A percentile compares a stretch with the other conserved stretches of the same genome.
These are phyloP conservation scores for Closterium sp. DNA, from an alignment of 139 green algal species.

Conservation along the genomic window DNA sequence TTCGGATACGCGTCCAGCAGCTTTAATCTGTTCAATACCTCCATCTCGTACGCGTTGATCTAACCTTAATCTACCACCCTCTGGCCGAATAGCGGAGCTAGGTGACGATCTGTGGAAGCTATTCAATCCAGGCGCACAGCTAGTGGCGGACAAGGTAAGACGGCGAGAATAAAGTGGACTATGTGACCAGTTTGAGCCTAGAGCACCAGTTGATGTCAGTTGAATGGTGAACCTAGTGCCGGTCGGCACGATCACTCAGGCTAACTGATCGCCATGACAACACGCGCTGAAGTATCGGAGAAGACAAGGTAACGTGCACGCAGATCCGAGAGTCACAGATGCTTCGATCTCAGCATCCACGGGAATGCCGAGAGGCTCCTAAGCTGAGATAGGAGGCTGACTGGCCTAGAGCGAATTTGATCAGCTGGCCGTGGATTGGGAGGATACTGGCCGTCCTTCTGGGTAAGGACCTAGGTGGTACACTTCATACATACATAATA, in stretches of 20 bases:
- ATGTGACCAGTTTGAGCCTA: neutral
- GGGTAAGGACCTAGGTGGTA: too few species aligned
- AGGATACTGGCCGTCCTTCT: neutral
- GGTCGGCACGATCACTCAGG: neutral
- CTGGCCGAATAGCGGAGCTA: neutral
- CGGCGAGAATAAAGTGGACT: neutral
- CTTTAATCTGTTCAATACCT: slow-evolving; percentile 56
- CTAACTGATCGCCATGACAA: neutral
- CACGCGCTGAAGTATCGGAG: neutral
- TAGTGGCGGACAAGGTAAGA: neutral
- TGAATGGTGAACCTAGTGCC: neutral
- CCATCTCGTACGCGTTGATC: slow-evolving; percentile 15
- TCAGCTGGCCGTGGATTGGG: neutral
- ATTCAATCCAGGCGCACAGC: neutral
- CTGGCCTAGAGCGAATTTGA: neutral
- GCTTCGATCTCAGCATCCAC: neutral
- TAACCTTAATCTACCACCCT: neutral
- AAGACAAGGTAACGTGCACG: neutral
- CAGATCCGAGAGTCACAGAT: neutral
- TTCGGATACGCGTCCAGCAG: slow-evolving; percentile 84
- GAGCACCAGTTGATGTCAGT: too few species aligned
- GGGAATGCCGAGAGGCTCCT: neutral
- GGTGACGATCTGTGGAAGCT: neutral
- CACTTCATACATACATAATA: too few species aligned
- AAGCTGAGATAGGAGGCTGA: too few species aligned